Percentiles rank a stretch among this genome's conserved stretches.
These are phyloP conservation scores for Penicillium roqueforti DNA, from an alignment of 495 filamentous ascomycete genomes.

Conservation along the genomic window DNA sequence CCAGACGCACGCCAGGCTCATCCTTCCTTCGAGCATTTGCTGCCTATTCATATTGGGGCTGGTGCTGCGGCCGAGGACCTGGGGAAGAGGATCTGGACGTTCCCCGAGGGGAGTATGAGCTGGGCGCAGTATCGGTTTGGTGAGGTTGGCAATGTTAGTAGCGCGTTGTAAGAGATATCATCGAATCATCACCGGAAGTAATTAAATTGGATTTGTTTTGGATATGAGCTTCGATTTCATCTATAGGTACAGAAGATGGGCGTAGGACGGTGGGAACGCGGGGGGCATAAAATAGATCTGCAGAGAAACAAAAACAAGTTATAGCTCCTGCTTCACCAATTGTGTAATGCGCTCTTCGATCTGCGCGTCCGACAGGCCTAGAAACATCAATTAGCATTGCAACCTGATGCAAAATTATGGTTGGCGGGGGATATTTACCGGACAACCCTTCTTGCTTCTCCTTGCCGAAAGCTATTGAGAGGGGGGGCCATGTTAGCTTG, in stretches of 20 bases:
- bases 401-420: not conserved
- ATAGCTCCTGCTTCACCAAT: slow-evolving; percentile 64
- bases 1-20: slow-evolving; percentile 72
- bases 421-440: slow-evolving; percentile 47
- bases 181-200: not conserved
- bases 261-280: slow-evolving; percentile 28
- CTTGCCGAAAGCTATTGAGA: slow-evolving; percentile 67
- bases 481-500: slow-evolving; percentile 9
- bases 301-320: slow-evolving; percentile 13
- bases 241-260: slow-evolving; percentile 41
- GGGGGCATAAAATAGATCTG: slow-evolving; percentile 26
- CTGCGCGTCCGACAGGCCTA: slow-evolving; percentile 83
- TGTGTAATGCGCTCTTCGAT: slow-evolving; percentile 84
- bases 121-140: slow-evolving; percentile 79
- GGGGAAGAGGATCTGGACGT: slow-evolving; percentile 60
- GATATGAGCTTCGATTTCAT: slow-evolving; percentile 33
- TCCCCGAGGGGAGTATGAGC: slow-evolving; percentile 62
- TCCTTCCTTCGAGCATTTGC: slow-evolving; percentile 74
- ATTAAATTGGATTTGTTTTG: slow-evolving; percentile 2
- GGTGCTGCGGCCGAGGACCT: slow-evolving; percentile 63
- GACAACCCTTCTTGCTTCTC: slow-evolving; percentile 81
- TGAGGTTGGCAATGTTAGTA: slow-evolving; percentile 40
- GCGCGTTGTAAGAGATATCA: not conserved
- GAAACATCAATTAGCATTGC: slow-evolving; percentile 15
- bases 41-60: slow-evolving; percentile 72